Evolutionary conservation across 2,329 filamentous ascomycete genomes (phyloP).

Genomic region (Ophiostoma sp.): DNA sequence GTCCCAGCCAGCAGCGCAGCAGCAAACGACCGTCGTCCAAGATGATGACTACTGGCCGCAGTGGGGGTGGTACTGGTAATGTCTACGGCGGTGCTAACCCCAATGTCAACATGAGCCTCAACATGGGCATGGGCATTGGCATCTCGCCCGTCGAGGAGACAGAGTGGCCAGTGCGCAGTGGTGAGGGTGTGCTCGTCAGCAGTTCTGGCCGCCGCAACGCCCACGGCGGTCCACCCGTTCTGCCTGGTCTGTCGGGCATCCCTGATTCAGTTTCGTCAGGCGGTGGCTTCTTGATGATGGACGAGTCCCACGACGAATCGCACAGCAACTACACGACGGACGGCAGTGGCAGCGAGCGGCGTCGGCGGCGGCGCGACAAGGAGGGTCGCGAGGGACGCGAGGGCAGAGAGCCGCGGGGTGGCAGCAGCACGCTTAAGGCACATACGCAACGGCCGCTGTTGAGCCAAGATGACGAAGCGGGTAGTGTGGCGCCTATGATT

Average conservation of each 20-base stretch:
- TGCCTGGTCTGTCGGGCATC: conserved; percentile 27
- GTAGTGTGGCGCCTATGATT: conserved; percentile 36
- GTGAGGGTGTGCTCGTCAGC: neutral
- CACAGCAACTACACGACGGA: conserved; percentile 32
- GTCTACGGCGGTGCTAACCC: conserved; percentile 4
- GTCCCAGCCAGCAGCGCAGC: conserved; percentile 33
- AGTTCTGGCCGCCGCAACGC: conserved; percentile 11
- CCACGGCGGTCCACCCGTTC: conserved; percentile 18
- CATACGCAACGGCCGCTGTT: conserved; percentile 30
- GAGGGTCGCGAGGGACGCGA: conserved; percentile 12
- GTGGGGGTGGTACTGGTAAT: neutral
- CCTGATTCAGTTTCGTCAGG: conserved; percentile 21
- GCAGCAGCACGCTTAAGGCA: conserved; percentile 3
- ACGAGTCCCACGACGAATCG: conserved; percentile 34
- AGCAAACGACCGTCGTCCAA: conserved; percentile 18
- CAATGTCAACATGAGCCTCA: conserved; percentile 1
- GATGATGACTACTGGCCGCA: neutral
- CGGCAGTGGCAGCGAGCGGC: conserved; percentile 30
- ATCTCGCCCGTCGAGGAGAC: conserved; percentile 34
- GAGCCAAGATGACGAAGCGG: conserved; percentile 31
- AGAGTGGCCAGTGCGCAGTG: conserved; percentile 30
- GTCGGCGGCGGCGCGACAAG: conserved; percentile 27
- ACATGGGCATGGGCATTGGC: conserved; percentile 26
- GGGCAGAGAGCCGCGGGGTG: conserved; percentile 7
- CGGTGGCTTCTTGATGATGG: conserved; percentile 33